Conservation (phyloP, 306 rosid species). For the Senna tora region DNA sequence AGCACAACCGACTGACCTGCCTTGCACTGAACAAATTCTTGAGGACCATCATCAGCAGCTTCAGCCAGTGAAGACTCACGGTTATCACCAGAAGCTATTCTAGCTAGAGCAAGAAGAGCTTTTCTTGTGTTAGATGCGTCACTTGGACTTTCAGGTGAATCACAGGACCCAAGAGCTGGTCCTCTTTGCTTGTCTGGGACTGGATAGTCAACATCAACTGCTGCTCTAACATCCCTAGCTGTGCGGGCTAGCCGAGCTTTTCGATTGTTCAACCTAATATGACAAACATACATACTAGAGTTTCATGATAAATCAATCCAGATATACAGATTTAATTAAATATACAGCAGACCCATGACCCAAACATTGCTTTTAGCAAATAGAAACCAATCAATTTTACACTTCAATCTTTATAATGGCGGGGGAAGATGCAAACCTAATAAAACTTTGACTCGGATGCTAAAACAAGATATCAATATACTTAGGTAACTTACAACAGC, state of each 20-base stretch:
- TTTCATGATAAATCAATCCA: conserved; percentile 27
- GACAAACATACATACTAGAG: not conserved
- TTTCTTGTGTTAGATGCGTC: conserved; percentile 50
- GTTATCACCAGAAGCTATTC: conserved; percentile 39
- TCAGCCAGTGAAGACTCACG: conserved; percentile 47
- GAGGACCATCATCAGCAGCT: conserved; percentile 37
- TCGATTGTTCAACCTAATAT: conserved; percentile 80
- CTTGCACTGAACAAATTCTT: conserved; percentile 50
- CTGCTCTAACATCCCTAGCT: conserved; percentile 56
- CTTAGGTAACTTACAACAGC: not conserved
- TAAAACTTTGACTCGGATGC: not conserved
- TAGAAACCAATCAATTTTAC: not conserved
- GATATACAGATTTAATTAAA: not conserved
- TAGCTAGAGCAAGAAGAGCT: conserved; percentile 46
- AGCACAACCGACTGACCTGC: conserved; percentile 61
- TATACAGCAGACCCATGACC: conserved; percentile 10
- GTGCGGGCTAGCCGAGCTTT: conserved; percentile 88
- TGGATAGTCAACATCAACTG: conserved; percentile 49
- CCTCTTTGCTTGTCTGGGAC: conserved; percentile 64
- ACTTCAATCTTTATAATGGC: not conserved
- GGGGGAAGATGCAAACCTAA: not conserved
- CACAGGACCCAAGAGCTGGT: conserved; percentile 47
- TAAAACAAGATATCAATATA: not conserved
- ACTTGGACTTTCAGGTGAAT: conserved; percentile 56
- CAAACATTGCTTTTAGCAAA: conserved; percentile 9